A percentile compares a stretch with the other conserved stretches of the same genome.
Evolutionary conservation across 768 basidiomycete species (phyloP).

Genomic region (Naganishia randhawae): DNA sequence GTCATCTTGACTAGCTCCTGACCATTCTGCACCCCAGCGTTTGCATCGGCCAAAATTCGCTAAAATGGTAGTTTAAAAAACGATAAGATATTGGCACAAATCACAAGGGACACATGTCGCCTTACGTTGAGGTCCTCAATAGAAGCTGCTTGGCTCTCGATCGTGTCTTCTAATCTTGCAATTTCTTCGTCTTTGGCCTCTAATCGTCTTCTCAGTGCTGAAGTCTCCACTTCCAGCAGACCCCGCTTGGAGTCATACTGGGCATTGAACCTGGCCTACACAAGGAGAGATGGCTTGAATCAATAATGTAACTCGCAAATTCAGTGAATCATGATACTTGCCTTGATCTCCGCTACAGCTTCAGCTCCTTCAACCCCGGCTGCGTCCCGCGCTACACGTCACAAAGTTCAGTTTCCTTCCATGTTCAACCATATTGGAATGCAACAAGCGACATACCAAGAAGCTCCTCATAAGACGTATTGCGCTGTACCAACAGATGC

Average conservation of each 20-base stretch:
- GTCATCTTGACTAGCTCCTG: slow-evolving; percentile 96
- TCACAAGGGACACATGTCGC: slow-evolving; percentile 27
- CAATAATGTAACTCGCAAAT: too few species aligned
- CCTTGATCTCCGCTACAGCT: slow-evolving; percentile 89
- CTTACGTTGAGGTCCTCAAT: slow-evolving; percentile 96
- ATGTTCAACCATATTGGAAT: too few species aligned
- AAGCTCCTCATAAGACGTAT: slow-evolving; percentile 94
- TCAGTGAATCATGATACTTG: slow-evolving; percentile 37
- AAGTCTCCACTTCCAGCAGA: slow-evolving; percentile 74
- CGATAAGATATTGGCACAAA: not conserved
- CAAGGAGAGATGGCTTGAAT: not conserved
- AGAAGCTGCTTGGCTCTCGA: slow-evolving; percentile 89
- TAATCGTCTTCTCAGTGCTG: slow-evolving; percentile 82
- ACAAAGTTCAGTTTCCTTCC: not conserved
- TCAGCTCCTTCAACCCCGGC: slow-evolving; percentile 54
- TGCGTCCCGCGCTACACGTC: slow-evolving; percentile 18
- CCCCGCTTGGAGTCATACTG: slow-evolving; percentile 92
- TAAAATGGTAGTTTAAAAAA: slow-evolving; percentile 44
- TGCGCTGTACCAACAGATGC: slow-evolving; percentile 69
- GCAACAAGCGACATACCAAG: slow-evolving; percentile 60
- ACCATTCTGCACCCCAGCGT: slow-evolving; percentile 93
- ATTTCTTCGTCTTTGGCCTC: slow-evolving; percentile 80
- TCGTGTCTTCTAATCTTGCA: slow-evolving; percentile 72
- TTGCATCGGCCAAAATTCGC: slow-evolving; percentile 92
- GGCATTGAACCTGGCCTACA: slow-evolving; percentile 85